These are phyloP conservation scores for Oidium heveae DNA, from an alignment of 2,329 filamentous ascomycete genomes.

Conservation along the genomic window DNA sequence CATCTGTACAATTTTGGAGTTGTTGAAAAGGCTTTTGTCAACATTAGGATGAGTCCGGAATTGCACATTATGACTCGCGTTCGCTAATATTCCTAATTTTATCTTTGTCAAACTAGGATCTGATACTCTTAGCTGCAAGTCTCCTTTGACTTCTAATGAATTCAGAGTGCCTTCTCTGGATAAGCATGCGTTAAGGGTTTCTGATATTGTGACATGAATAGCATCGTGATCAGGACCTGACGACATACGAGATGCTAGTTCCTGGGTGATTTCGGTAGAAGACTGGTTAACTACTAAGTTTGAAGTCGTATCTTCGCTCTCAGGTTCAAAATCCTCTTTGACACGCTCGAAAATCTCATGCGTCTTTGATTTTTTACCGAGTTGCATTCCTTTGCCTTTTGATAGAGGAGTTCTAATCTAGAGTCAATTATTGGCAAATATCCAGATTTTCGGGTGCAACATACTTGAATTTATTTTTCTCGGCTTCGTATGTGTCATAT, in stretches of 20 bases:
- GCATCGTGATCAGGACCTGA: conserved; percentile 55
- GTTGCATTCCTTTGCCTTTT: conserved; percentile 94
- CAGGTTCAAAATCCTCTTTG: conserved; percentile 68
- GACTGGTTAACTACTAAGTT: conserved; percentile 30
- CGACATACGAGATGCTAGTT: conserved; percentile 30
- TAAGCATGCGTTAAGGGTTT: conserved; percentile 73
- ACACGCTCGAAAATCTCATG: conserved; percentile 95
- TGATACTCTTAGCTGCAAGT: conserved; percentile 72
- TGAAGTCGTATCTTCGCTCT: conserved; percentile 41
- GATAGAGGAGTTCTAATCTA: conserved; percentile 29
- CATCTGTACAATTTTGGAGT: conserved; percentile 64
- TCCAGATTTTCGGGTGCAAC: conserved; percentile 9
- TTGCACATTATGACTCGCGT: conserved; percentile 60
- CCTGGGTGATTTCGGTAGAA: conserved; percentile 23
- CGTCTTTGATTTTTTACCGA: conserved; percentile 96
- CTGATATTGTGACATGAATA: conserved; percentile 68
- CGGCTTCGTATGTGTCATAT: conserved; percentile 85
- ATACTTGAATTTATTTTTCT: conserved; percentile 88
- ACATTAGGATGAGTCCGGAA: conserved; percentile 95
- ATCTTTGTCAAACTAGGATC: conserved; percentile 78
- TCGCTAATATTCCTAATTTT: conserved; percentile 56
- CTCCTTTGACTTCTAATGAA: conserved; percentile 71
- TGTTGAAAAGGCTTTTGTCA: conserved; percentile 68
- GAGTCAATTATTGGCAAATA: conserved; percentile 8
- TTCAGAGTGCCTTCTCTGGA: conserved; percentile 71